Percentiles rank a stretch among this genome's conserved stretches.
phyloP scores from a whole-genome alignment of 176 grass and related monocot genomes.

The Triticum urartu region DNA sequence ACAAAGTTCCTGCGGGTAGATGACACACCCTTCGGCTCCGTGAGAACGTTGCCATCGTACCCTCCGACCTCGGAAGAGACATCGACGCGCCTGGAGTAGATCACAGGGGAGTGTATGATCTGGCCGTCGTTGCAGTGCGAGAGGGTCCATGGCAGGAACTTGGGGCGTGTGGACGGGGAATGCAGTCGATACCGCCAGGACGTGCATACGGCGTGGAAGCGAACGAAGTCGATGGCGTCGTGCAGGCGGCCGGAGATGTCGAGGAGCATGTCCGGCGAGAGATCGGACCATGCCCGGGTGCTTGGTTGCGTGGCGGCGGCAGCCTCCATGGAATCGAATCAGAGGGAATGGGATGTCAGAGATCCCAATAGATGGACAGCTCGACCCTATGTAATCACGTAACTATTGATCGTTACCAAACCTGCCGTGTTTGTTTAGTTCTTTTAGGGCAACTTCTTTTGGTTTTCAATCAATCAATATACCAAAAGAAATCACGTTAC shows the following conservation, averaged over 20 bases:
- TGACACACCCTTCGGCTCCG: too few relatives aligned
- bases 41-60: too few relatives aligned
- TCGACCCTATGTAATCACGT: too few relatives aligned
- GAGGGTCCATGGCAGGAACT: background rate
- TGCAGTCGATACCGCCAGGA: background rate
- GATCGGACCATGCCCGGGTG: background rate
- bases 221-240: background rate
- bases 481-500: too few relatives aligned
- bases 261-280: background rate
- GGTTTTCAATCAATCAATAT: too few relatives aligned
- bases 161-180: background rate
- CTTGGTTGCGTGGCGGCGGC: background rate
- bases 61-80: too few relatives aligned
- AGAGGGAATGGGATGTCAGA: background rate
- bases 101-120: background rate
- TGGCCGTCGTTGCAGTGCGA: background rate
- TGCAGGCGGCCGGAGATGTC: background rate
- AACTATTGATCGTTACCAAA: too few relatives aligned
- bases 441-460: too few relatives aligned
- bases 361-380: too few relatives aligned
- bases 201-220: constrained; percentile 5
- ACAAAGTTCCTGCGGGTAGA: background rate
- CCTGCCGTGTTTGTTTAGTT: too few relatives aligned
- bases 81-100: too few relatives aligned
- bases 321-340: background rate